Evolutionary conservation across 2,329 filamentous ascomycete genomes (phyloP), one percentile per base, ranked within the genome.

Genomic region (Xylariaceae sp.): DNA sequence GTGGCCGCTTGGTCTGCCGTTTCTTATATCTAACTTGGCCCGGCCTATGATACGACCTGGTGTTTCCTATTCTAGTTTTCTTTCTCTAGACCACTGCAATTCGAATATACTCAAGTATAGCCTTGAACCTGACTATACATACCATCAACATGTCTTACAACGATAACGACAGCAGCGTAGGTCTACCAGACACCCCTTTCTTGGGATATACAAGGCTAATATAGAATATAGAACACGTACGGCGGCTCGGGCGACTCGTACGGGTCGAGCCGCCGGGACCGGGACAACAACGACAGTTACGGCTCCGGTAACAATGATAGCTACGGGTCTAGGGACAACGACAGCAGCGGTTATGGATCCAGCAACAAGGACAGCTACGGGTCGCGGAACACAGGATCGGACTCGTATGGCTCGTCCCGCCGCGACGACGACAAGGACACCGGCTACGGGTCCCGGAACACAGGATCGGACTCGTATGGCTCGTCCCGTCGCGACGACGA

Each of bases 131-230:
- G 10, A 29, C 23, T 16, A 3, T 23, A 44, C 21, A n/a, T 43
- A 29, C 40, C 7, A 47, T 57, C 62, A 68, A 37, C 20, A 71
- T 81, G 79, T 81, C 79, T 75, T 79, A 77, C 74, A 71, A 73
- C 67, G 69, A 74, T 60, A 74, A 78, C 73, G 71, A 73, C 61
- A 65, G 71, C 61, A 65, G 71, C 68, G 72, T 72, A 61, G 69
- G 70, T 29, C 20, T 20, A 4, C 29, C 20, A 19, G 10, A 16
- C 12, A 23, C 12, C 29, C 12, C 2, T 7, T n/a, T 20, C 18
- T 44, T 56, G 50, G 18, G 7, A 49, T 2, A 9, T 10, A 9
- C 23, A 40, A 32, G 16, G 42, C 50, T 62, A 44, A 61, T 48
- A 44, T 40, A 5, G n/a, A 14, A 51, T 26, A 20, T 32, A 56